phyloP scores from a whole-genome alignment of 768 basidiomycete species.

The Agaricus bisporus region DNA sequence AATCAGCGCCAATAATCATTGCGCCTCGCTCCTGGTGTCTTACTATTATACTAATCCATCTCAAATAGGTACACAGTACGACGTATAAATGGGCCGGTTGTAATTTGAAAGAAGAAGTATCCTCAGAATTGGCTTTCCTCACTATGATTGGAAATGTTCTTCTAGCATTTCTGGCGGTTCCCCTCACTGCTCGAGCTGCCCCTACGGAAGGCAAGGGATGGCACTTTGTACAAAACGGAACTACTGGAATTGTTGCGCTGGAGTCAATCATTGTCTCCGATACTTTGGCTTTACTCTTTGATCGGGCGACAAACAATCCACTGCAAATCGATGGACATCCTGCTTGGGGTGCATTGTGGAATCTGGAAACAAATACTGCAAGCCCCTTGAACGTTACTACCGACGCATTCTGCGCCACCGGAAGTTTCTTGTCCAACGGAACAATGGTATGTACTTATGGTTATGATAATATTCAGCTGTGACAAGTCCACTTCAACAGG shows the following conservation, averaged over 20 bases:
- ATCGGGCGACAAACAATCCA: constrained; percentile 30
- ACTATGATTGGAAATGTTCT: not conserved
- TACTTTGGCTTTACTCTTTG: constrained; percentile 23
- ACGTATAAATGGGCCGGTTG: not conserved
- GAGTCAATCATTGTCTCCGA: constrained; percentile 25
- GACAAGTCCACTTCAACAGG: constrained; percentile 9
- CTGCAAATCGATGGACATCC: constrained; percentile 33
- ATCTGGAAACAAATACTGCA: constrained; percentile 32
- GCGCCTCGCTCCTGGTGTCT: too few species aligned
- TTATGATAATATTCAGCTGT: not conserved
- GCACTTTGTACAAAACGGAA: constrained; percentile 24
- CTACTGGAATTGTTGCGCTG: constrained; percentile 21
- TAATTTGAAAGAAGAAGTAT: not conserved
- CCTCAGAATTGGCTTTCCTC: not conserved
- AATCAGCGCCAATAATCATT: too few species aligned
- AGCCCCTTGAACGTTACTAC: constrained; percentile 28
- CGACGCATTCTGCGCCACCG: constrained; percentile 40
- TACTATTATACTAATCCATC: too few species aligned
- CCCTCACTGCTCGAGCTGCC: constrained; percentile 3
- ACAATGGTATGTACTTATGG: constrained; percentile 23
- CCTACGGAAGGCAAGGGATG: constrained; percentile 12
- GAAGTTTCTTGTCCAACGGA: constrained; percentile 34
- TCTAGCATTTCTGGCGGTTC: not conserved
- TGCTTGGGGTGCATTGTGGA: constrained; percentile 41
- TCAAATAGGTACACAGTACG: not conserved